Evolutionary conservation across 352 stramenopile genomes (phyloP).

Genomic region (Phytopythium oedochilum): DNA sequence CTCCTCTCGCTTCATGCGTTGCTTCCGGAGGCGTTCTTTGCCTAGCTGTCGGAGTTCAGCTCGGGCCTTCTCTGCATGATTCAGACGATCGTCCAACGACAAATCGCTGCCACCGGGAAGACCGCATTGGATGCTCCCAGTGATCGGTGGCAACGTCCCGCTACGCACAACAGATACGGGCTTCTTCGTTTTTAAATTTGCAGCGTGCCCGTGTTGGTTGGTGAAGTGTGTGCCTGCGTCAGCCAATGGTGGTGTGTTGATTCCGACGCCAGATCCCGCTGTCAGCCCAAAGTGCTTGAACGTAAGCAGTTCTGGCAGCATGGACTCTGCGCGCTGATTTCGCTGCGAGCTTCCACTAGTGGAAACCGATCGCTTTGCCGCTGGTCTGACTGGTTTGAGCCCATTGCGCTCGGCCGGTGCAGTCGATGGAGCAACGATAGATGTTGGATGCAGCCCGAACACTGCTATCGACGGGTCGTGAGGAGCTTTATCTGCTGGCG

Average conservation of each 20-base stretch:
- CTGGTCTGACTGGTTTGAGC: background rate
- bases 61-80: slow-evolving; percentile 36
- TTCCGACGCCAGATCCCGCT: background rate
- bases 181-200: background rate
- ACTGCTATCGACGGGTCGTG: slow-evolving; percentile 10
- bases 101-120: slow-evolving; percentile 5
- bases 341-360: background rate
- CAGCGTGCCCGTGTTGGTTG: background rate
- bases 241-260: background rate
- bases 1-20: slow-evolving; percentile 33
- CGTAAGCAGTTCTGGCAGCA: background rate
- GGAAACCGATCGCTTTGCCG: background rate
- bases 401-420: background rate
- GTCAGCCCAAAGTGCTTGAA: background rate
- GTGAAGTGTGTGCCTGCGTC: background rate
- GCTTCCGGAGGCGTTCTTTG: slow-evolving; percentile 41
- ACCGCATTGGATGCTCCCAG: background rate
- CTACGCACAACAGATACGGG: background rate
- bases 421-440: background rate
- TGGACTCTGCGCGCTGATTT: background rate
- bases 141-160: background rate
- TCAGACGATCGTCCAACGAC: slow-evolving; percentile 20
- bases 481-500: background rate
- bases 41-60: slow-evolving; percentile 31
- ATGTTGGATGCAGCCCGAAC: slow-evolving; percentile 11